Percentiles rank a stretch among this genome's conserved stretches.
Evolutionary conservation across 2,329 filamentous ascomycete genomes (phyloP).

Genomic region (Sphaerostilbella broomeana): DNA sequence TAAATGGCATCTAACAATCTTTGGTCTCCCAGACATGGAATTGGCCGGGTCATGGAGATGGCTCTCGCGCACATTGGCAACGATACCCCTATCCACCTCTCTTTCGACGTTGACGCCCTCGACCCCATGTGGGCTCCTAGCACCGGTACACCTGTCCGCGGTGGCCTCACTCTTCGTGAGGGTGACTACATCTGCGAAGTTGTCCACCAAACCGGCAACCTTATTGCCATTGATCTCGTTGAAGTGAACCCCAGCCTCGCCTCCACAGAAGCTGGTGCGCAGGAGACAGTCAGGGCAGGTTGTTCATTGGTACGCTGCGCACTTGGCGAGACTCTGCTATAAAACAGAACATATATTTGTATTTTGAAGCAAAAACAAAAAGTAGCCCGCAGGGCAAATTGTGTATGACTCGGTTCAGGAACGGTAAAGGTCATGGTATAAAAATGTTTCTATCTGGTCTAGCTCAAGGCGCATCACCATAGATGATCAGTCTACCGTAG

Average conservation of each 20-base stretch:
- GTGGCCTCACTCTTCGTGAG: constrained; percentile 86
- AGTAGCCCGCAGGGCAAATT: too few relatives aligned
- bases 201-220: constrained; percentile 70
- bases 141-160: constrained; percentile 90
- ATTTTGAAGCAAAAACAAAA: too few relatives aligned
- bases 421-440: too few relatives aligned
- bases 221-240: constrained; percentile 75
- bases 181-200: constrained; percentile 94
- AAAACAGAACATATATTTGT: too few relatives aligned
- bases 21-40: constrained; percentile 60
- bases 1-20: too few relatives aligned
- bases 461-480: too few relatives aligned
- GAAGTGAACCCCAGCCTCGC: constrained; percentile 74
- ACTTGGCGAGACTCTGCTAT: constrained; percentile 84
- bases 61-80: constrained; percentile 90
- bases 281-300: constrained; percentile 83
- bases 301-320: constrained; percentile 89
- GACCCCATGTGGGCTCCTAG: constrained; percentile 95
- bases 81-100: constrained; percentile 94
- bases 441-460: too few relatives aligned
- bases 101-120: constrained; percentile 93
- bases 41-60: constrained; percentile 96
- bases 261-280: constrained; percentile 57
- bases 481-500: too few relatives aligned
- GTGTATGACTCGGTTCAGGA: too few relatives aligned